A percentile compares a stretch with the other conserved stretches of the same genome.
phyloP scores from a whole-genome alignment of 2,329 filamentous ascomycete genomes.

The Calcarisporium arbuscula region DNA sequence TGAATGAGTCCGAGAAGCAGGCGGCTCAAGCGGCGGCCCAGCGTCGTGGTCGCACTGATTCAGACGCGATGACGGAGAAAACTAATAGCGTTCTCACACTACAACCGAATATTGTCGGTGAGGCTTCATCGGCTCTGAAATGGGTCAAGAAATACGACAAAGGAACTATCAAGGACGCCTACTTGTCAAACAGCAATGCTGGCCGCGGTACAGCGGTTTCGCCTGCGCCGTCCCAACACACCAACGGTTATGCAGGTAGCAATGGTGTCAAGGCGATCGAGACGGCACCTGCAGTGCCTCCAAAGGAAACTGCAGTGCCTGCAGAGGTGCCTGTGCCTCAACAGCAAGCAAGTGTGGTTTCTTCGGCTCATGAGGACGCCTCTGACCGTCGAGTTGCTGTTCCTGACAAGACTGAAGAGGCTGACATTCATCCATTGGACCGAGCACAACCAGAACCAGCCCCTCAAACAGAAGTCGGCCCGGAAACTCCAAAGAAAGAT shows the following conservation, averaged over 20 bases:
- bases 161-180: conserved; percentile 76
- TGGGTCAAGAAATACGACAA: conserved; percentile 97
- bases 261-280: conserved; percentile 15
- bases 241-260: conserved; percentile 16
- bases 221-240: conserved; percentile 26
- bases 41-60: conserved; percentile 50
- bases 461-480: conserved; percentile 3
- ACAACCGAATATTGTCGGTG: conserved; percentile 75
- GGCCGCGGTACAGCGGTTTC: conserved; percentile 54
- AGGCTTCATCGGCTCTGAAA: conserved; percentile 90
- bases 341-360: conserved; percentile 18
- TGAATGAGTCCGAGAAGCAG: conserved; percentile 53
- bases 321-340: conserved; percentile 5
- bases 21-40: conserved; percentile 32
- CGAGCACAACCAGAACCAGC: conserved; percentile 5
- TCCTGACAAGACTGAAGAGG: conserved; percentile 6
- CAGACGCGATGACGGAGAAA: conserved; percentile 56
- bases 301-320: conserved; percentile 26
- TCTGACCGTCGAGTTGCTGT: neutral
- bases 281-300: conserved; percentile 33
- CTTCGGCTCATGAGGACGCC: no score
- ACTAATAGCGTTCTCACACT: conserved; percentile 87
- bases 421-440: neutral
- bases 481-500: neutral
- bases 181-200: conserved; percentile 66